Conservation (phyloP, 495 filamentous ascomycete genomes). For the Penicillium desertorum region DNA sequence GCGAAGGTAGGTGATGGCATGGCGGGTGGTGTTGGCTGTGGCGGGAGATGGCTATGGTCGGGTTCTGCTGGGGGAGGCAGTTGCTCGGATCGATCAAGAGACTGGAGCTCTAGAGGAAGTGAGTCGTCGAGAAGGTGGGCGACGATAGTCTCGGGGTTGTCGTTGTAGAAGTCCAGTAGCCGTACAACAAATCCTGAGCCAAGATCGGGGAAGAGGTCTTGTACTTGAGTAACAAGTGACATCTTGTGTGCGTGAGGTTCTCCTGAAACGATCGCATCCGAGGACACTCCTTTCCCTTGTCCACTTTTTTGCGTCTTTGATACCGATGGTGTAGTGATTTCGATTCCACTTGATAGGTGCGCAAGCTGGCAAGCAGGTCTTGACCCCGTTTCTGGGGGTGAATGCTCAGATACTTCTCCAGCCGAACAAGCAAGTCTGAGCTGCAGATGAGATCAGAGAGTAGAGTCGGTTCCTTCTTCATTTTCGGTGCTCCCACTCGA, state of each 20-base stretch:
- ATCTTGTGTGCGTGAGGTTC: slow-evolving; percentile 76
- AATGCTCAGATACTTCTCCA: slow-evolving; percentile 57
- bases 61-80: slow-evolving; percentile 30
- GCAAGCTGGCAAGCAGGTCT: slow-evolving; percentile 41
- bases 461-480: slow-evolving; percentile 42
- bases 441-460: slow-evolving; percentile 48
- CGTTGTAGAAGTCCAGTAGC: slow-evolving; percentile 74
- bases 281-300: slow-evolving; percentile 66
- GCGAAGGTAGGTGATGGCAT: slow-evolving; percentile 27
- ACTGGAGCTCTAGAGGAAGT: slow-evolving; percentile 55
- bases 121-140: slow-evolving; percentile 82
- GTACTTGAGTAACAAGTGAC: slow-evolving; percentile 80
- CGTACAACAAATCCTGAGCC: slow-evolving; percentile 78
- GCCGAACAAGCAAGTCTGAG: slow-evolving; percentile 38
- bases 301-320: slow-evolving; percentile 54
- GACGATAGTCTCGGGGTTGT: slow-evolving; percentile 77
- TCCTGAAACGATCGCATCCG: slow-evolving; percentile 40
- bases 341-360: slow-evolving; percentile 47
- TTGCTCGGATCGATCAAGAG: slow-evolving; percentile 42
- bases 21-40: slow-evolving; percentile 43
- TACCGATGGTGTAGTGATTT: slow-evolving; percentile 54
- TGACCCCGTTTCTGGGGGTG: slow-evolving; percentile 49
- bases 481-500: slow-evolving; percentile 48
- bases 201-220: slow-evolving; percentile 90
- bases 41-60: slow-evolving; percentile 22